Evolutionary conservation across 2,329 filamentous ascomycete genomes (phyloP), one percentile per base, ranked within the genome.

Genomic region (Graphilbum ipis-grandicollis): DNA sequence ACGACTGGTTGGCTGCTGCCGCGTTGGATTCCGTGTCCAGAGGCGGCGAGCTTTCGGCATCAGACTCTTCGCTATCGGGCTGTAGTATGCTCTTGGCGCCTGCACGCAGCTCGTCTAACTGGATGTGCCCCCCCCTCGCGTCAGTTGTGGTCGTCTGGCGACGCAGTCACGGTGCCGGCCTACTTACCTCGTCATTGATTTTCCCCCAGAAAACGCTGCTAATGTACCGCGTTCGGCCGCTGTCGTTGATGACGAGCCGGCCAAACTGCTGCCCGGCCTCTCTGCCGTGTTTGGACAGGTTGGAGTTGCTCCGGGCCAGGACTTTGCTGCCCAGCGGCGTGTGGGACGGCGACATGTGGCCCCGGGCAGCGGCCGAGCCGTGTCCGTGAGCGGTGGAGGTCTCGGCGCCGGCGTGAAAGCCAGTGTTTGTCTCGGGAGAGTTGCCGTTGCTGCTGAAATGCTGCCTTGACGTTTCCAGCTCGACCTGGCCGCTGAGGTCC

Each of bases 181-280:
- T 13, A 18, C 21, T 25, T 54, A 77, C 75, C 63, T 85, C 79
- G 37, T 83, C 79, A 41, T 75, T 80, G 36, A 86, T 62, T 43
- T 71, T 80, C 17, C 77, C 71, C 78, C 78, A 84, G 48, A 85
- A 82, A 7, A 71, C 76, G 51, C 73, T 81, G 56, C 77, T 82
- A 45, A 86, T 71, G 50, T 85, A 86, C 50, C 77, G 63, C 38
- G 71, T 75, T 41, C 70, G 71, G 29, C 75, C 75, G 38, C 65
- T 64, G 40, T 84, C 76, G 43, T 78, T 76, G 26, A 84, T 57
- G 1, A 85, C 75, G 36, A 86, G 54, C 23, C 78, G 62, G 3
- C 79, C 77, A 52, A 80, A 77, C 38, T 71, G 62, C 32, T 57
- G 67, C 47, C 65, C 59, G 2, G 58, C 51, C 17, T 59, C 56